These are phyloP conservation scores for Lasiosphaeriaceae sp. DNA, from an alignment of 495 filamentous ascomycete genomes.

Conservation along the genomic window DNA sequence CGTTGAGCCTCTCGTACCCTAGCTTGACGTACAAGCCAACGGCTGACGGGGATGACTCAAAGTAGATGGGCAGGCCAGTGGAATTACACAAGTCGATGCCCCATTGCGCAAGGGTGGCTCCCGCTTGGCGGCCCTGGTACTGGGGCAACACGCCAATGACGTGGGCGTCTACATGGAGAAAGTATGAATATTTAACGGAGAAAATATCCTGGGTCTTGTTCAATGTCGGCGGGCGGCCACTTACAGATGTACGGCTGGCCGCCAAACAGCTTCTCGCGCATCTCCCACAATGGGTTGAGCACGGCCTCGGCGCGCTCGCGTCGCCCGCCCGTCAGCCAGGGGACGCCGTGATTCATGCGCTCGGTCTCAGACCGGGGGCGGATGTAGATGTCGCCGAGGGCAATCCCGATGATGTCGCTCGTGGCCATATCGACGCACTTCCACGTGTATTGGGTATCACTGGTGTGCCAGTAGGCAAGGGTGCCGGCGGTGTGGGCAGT, in stretches of 20 bases:
- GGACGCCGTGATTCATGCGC: slow-evolving; percentile 27
- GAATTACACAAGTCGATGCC: slow-evolving; percentile 40
- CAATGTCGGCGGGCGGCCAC: not conserved
- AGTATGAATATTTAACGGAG: not conserved
- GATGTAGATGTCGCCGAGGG: slow-evolving; percentile 23
- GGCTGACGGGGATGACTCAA: slow-evolving; percentile 26
- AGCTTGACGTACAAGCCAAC: slow-evolving; percentile 25
- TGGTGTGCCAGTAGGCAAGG: slow-evolving; percentile 28
- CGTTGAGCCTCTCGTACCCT: slow-evolving; percentile 25
- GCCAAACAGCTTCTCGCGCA: slow-evolving; percentile 27
- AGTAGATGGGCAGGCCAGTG: slow-evolving; percentile 34
- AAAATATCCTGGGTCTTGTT: not conserved
- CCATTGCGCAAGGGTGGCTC: slow-evolving; percentile 37
- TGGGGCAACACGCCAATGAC: slow-evolving; percentile 28
- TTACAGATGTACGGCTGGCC: slow-evolving; percentile 25
- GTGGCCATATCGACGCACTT: slow-evolving; percentile 33
- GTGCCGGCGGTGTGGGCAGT: slow-evolving; percentile 31
- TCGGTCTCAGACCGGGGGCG: slow-evolving; percentile 21
- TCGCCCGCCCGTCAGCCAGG: slow-evolving; percentile 27
- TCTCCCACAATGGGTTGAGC: slow-evolving; percentile 25
- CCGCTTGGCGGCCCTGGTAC: slow-evolving; percentile 40
- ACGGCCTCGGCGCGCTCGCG: slow-evolving; percentile 27
- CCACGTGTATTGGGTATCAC: slow-evolving; percentile 28
- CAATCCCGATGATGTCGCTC: slow-evolving; percentile 30
- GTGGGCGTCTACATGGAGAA: slow-evolving; percentile 19